Evolutionary conservation across 2,329 filamentous ascomycete species (phyloP).

Genomic region (Exophiala oligosperma): DNA sequence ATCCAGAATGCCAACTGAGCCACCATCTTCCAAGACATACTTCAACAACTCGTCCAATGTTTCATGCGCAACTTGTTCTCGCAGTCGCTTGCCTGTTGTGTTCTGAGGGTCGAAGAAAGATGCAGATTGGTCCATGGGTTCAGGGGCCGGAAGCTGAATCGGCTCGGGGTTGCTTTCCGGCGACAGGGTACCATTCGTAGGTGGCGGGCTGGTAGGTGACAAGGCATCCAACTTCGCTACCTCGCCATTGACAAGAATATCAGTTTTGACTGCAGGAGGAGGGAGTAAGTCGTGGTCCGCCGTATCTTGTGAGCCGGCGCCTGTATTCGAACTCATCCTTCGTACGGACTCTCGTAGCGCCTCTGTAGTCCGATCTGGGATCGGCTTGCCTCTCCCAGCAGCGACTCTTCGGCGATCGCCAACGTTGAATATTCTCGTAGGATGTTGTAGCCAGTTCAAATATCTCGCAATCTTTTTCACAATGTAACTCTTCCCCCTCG

Average conservation of each 20-base stretch:
- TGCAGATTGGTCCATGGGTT: conserved; percentile 80
- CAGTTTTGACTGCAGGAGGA: conserved; percentile 47
- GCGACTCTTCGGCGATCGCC: conserved; percentile 84
- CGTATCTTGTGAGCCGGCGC: conserved; percentile 17
- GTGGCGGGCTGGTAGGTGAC: conserved; percentile 18
- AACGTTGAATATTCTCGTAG: conserved; percentile 95
- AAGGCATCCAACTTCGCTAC: conserved; percentile 4
- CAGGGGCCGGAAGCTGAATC: conserved; percentile 37
- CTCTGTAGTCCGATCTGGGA: conserved; percentile 36
- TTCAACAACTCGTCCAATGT: conserved; percentile 90
- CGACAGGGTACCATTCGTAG: conserved; percentile 12
- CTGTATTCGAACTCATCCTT: conserved; percentile 37
- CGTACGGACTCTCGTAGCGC: conserved; percentile 46
- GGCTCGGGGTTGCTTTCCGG: conserved; percentile 10
- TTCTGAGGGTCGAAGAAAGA: conserved; percentile 94
- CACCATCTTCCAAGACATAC: conserved; percentile 78
- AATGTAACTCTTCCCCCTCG: conserved; percentile 96
- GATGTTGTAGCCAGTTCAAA: conserved; percentile 95
- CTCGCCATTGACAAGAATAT: conserved; percentile 61
- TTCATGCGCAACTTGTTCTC: conserved; percentile 88
- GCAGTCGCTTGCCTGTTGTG: conserved; percentile 73
- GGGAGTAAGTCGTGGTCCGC: conserved; percentile 38
- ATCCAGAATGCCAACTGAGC: conserved; percentile 91
- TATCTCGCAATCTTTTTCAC: conserved; percentile 97
- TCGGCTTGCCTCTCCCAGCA: conserved; percentile 55